Percentiles rank a stretch among this genome's conserved stretches.
phyloP scores from a whole-genome alignment of 106 monocot species.

The Apostasia shenzhenica region DNA sequence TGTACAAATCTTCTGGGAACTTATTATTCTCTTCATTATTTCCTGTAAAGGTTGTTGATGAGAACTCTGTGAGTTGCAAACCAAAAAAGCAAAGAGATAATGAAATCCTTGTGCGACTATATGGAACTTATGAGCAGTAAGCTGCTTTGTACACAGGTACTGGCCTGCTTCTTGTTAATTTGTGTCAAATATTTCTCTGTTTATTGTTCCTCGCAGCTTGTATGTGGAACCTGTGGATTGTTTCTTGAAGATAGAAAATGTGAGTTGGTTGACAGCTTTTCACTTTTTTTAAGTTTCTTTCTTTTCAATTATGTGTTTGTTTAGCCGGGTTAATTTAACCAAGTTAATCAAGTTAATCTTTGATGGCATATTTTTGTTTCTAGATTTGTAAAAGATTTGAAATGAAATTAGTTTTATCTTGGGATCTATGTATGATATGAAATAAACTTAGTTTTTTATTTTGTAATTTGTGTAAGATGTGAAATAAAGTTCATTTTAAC shows the following conservation, averaged over 20 bases:
- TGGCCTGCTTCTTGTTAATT: not conserved
- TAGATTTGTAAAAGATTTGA: no score
- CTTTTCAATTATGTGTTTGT: no score
- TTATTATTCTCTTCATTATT: not conserved
- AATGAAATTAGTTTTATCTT: no score
- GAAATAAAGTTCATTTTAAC: no score
- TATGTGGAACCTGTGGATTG: slow-evolving; percentile 3
- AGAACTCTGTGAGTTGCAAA: slow-evolving; percentile 3
- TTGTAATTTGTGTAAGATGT: no score
- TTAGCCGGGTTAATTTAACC: no score
- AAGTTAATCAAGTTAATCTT: no score
- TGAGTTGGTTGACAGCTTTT: not conserved
- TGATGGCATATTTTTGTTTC: no score
- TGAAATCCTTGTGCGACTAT: slow-evolving; percentile 1
- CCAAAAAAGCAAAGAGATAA: slow-evolving; percentile 5
- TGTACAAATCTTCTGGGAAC: not conserved
- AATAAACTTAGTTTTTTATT: no score
- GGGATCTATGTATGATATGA: no score
- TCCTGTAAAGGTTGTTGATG: slow-evolving; percentile 4
- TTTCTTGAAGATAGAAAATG: slow-evolving; percentile 8
- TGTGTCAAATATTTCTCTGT: not conserved
- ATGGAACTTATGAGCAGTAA: slow-evolving; percentile 12
- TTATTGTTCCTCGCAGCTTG: slow-evolving; percentile 4
- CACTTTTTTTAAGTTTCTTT: not conserved
- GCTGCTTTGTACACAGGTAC: not conserved